Evolutionary conservation across 768 basidiomycete species (phyloP).

Genomic region (Leccinum broughii): DNA sequence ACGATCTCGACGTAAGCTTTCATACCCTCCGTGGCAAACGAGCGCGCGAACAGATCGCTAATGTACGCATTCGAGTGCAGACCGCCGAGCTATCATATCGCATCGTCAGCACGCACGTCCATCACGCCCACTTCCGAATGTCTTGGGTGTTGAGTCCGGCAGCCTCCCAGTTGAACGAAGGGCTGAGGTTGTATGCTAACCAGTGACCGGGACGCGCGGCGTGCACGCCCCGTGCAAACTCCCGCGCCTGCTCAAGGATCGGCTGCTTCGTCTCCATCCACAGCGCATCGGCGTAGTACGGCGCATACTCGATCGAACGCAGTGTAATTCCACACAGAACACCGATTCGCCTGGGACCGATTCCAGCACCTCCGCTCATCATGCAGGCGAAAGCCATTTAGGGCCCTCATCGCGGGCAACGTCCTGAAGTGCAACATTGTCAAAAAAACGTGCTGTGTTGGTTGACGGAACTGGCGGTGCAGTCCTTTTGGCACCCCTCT

Average conservation of each 20-base stretch:
- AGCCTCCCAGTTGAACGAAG: slow-evolving; percentile 93
- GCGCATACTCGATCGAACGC: slow-evolving; percentile 90
- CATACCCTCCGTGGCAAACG: slow-evolving; percentile 95
- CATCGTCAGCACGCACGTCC: slow-evolving; percentile 1
- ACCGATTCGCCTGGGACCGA: no score
- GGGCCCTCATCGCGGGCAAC: no score
- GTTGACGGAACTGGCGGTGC: no score
- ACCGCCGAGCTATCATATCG: slow-evolving; percentile 72
- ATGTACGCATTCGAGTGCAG: slow-evolving; percentile 98
- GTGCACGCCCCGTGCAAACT: slow-evolving; percentile 90
- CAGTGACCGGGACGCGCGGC: slow-evolving; percentile 84
- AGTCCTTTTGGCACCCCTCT: no score
- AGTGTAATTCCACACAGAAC: no score
- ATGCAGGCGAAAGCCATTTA: no score
- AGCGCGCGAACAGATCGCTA: slow-evolving; percentile 85
- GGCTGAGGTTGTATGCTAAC: slow-evolving; percentile 95
- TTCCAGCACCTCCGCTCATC: no score
- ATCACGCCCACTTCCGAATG: slow-evolving; percentile 38
- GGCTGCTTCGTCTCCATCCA: slow-evolving; percentile 99
- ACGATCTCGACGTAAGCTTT: slow-evolving; percentile 97
- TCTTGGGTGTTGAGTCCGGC: slow-evolving; percentile 84
- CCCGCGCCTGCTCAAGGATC: slow-evolving; percentile 85
- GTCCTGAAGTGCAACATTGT: no score
- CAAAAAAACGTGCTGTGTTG: no score
- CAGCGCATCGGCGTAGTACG: slow-evolving; percentile 86